phyloP scores from a whole-genome alignment of 177 flowering plant species.

The Vitis hybrid region DNA sequence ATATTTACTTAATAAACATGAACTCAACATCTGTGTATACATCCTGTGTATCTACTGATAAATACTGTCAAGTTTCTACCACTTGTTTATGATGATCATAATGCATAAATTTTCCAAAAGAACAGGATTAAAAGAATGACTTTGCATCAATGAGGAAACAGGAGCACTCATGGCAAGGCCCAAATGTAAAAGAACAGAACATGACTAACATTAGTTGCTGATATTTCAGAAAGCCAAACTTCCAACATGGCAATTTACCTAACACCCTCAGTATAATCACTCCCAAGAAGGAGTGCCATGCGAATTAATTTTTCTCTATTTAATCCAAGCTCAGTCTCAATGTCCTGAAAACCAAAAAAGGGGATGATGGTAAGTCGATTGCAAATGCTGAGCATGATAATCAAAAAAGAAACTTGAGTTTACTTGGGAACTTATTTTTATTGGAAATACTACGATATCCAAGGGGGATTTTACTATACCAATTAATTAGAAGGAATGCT shows the following conservation, averaged over 20 bases:
- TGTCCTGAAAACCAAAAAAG: constrained; percentile 54
- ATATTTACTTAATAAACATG: neutral
- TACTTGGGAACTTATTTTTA: too few relatives aligned
- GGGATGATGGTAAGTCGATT: too few relatives aligned
- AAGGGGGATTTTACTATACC: too few relatives aligned
- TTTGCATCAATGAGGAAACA: neutral
- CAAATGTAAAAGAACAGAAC: neutral
- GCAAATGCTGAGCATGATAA: too few relatives aligned
- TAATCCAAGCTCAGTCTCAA: constrained; percentile 89
- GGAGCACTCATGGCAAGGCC: neutral
- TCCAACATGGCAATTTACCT: constrained; percentile 46
- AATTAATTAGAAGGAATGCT: too few relatives aligned
- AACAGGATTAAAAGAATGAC: neutral
- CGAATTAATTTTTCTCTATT: constrained; percentile 72
- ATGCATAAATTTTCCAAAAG: neutral
- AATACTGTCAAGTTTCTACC: too few relatives aligned
- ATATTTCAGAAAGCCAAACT: neutral
- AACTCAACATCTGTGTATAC: too few relatives aligned
- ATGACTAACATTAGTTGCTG: neutral
- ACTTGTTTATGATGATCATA: too few relatives aligned
- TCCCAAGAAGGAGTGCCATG: constrained; percentile 95
- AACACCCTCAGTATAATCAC: constrained; percentile 98
- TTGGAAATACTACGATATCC: too few relatives aligned
- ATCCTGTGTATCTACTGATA: too few relatives aligned
- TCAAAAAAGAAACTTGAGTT: too few relatives aligned